These are phyloP conservation scores for Botryobasidium botryosum DNA, from an alignment of 768 basidiomycete genomes.

Conservation along the genomic window DNA sequence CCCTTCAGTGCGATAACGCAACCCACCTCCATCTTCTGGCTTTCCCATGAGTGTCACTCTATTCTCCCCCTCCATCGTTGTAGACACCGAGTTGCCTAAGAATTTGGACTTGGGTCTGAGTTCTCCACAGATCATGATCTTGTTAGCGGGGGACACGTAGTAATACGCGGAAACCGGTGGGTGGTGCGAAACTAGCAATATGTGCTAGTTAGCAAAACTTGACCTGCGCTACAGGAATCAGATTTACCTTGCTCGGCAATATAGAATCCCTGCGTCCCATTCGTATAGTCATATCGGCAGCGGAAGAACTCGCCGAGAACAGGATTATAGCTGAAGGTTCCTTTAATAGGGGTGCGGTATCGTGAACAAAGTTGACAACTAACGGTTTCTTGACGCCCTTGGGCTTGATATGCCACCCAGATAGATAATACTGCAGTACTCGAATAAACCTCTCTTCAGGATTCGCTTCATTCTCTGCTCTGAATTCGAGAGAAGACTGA, in stretches of 20 bases:
- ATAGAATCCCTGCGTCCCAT: slow-evolving; percentile 88
- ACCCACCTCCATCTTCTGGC: slow-evolving; percentile 73
- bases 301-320: slow-evolving; percentile 96
- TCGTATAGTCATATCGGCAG: slow-evolving; percentile 81
- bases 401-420: slow-evolving; percentile 99
- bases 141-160: slow-evolving; percentile 85
- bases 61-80: slow-evolving; percentile 93
- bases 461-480: slow-evolving; percentile 63
- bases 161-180: slow-evolving; percentile 92
- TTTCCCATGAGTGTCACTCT: slow-evolving; percentile 66
- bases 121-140: slow-evolving; percentile 76
- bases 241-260: slow-evolving; percentile 81
- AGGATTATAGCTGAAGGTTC: slow-evolving; percentile 65
- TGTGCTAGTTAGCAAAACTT: not conserved
- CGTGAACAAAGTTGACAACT: slow-evolving; percentile 19
- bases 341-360: slow-evolving; percentile 4
- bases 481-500: slow-evolving; percentile 19
- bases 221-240: not conserved
- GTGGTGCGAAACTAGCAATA: slow-evolving; percentile 67
- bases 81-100: slow-evolving; percentile 91
- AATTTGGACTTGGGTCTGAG: slow-evolving; percentile 91
- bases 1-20: not conserved
- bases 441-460: slow-evolving; percentile 83
- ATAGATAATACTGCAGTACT: slow-evolving; percentile 86
- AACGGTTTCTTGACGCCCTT: slow-evolving; percentile 99